phyloP scores from a whole-genome alignment of 352 stramenopile genomes.

The Phytophthora sp. region DNA sequence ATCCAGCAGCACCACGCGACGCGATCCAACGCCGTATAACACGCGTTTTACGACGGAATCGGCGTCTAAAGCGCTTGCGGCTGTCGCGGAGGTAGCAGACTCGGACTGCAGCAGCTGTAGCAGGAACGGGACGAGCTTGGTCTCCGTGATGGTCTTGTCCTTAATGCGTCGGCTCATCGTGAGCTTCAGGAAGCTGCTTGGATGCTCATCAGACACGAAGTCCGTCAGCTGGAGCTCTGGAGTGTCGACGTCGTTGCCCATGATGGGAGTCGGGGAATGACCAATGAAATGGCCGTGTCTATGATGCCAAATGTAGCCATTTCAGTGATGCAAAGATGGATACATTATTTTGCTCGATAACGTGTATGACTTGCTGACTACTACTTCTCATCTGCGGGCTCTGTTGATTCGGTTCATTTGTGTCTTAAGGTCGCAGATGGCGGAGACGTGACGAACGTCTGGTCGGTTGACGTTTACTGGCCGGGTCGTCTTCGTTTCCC shows the following conservation, averaged over 20 bases:
- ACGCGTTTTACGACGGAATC: slow-evolving; percentile 47
- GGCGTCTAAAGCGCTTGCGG: not conserved
- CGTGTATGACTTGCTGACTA: slow-evolving; percentile 5
- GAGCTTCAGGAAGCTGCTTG: slow-evolving; percentile 67
- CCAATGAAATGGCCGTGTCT: not conserved
- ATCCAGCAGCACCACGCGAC: slow-evolving; percentile 58
- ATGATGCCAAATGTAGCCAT: not conserved
- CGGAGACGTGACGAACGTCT: not conserved
- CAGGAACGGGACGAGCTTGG: slow-evolving; percentile 61
- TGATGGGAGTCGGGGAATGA: slow-evolving; percentile 18
- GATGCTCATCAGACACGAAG: slow-evolving; percentile 56
- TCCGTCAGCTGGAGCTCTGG: slow-evolving; percentile 42
- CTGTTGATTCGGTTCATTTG: too few relatives aligned
- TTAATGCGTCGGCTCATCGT: slow-evolving; percentile 78
- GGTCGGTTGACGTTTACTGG: not conserved
- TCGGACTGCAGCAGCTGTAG: slow-evolving; percentile 29
- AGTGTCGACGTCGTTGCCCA: not conserved
- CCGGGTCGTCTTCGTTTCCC: not conserved
- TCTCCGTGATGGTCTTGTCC: slow-evolving; percentile 51
- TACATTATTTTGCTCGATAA: slow-evolving; percentile 6
- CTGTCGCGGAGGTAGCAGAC: not conserved
- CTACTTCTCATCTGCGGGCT: too few relatives aligned
- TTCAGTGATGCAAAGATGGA: slow-evolving; percentile 20
- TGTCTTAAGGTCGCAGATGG: slow-evolving; percentile 5
- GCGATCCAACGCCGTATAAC: slow-evolving; percentile 62